These are phyloP conservation scores for Piper longum DNA, from an alignment of 164 flowering plant species.

Conservation along the genomic window DNA sequence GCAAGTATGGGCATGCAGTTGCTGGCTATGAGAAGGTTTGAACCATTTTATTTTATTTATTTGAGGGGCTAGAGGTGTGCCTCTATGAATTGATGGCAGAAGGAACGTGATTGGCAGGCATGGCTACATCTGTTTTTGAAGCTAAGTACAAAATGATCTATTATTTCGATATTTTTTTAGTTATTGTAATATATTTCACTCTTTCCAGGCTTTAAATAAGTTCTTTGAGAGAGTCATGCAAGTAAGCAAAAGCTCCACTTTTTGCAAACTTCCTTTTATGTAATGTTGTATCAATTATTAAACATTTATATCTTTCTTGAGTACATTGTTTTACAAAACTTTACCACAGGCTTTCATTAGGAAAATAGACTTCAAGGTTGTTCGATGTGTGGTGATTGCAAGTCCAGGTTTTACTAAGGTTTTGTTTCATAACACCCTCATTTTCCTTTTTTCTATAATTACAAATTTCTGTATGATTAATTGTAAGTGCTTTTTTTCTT, in stretches of 20 bases:
- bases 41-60: background rate
- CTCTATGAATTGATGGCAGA: too few species aligned
- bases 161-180: too few species aligned
- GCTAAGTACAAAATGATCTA: too few species aligned
- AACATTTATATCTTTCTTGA: too few species aligned
- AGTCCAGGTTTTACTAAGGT: slow-evolving; percentile 99
- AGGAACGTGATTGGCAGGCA: too few species aligned
- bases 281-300: background rate
- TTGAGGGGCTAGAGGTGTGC: too few species aligned
- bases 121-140: too few species aligned
- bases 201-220: slow-evolving; percentile 68
- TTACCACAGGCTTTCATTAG: slow-evolving; percentile 56
- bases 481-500: too few species aligned
- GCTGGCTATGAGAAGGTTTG: slow-evolving; percentile 92
- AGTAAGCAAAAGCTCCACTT: slow-evolving; percentile 22
- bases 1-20: slow-evolving; percentile 97
- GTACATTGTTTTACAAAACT: background rate
- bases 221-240: slow-evolving; percentile 82
- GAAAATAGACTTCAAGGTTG: slow-evolving; percentile 76
- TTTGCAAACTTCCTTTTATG: background rate
- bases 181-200: too few species aligned
- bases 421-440: background rate
- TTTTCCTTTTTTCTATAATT: background rate
- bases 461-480: background rate
- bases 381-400: slow-evolving; percentile 95